Percentiles rank a stretch among this genome's conserved stretches.
Evolutionary conservation across 495 filamentous ascomycete genomes (phyloP).

Genomic region (Aspergillus indologenus): DNA sequence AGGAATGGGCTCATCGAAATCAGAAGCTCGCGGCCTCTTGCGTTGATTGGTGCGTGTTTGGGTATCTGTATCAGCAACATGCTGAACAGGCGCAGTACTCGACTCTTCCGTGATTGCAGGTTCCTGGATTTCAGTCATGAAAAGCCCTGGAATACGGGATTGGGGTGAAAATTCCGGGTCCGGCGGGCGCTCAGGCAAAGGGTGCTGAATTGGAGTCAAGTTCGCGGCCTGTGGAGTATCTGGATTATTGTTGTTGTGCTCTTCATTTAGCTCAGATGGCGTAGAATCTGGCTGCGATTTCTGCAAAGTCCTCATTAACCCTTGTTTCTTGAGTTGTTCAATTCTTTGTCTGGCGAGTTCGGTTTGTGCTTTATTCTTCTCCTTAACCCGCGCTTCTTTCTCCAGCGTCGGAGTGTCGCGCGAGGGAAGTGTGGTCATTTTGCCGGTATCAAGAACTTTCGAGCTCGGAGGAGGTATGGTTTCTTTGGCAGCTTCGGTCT

Average conservation of each 20-base stretch:
- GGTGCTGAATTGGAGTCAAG: conserved; percentile 32
- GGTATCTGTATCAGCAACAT: conserved; percentile 24
- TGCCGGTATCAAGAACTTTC: conserved; percentile 15
- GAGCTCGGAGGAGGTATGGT: conserved; percentile 16
- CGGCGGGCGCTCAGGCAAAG: conserved; percentile 44
- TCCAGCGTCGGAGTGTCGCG: conserved; percentile 17
- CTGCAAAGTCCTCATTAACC: conserved; percentile 34
- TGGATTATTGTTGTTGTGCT: neutral
- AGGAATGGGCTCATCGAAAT: conserved; percentile 59
- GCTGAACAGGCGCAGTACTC: conserved; percentile 10
- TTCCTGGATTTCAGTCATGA: conserved; percentile 38
- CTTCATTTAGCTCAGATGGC: conserved; percentile 6
- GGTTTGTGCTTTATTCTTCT: conserved; percentile 55
- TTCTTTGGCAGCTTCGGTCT: conserved; percentile 18
- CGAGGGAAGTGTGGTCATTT: conserved; percentile 8
- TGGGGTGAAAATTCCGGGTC: conserved; percentile 24
- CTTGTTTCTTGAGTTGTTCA: conserved; percentile 48
- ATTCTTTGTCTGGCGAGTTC: conserved; percentile 52
- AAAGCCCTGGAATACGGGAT: conserved; percentile 51
- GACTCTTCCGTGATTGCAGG: conserved; percentile 8
- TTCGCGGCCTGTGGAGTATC: conserved; percentile 1
- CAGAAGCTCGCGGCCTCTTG: conserved; percentile 83
- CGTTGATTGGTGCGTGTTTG: conserved; percentile 41
- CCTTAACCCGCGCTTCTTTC: conserved; percentile 35
- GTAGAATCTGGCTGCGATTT: conserved; percentile 19